These are phyloP conservation scores for Solanum phureja DNA, from an alignment of 257 asterid genomes.

Conservation along the genomic window DNA sequence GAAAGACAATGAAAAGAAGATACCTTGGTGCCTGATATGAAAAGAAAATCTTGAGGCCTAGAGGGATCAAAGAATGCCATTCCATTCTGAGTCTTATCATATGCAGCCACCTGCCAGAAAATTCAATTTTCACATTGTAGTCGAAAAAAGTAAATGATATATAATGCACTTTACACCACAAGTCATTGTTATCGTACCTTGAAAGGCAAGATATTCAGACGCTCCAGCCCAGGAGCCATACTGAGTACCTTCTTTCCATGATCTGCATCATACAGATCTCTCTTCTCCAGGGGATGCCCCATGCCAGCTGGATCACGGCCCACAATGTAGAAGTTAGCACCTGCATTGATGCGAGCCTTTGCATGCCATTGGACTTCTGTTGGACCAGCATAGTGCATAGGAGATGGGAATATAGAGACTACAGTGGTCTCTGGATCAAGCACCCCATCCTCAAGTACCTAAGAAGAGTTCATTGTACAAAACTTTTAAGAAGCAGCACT, in stretches of 20 bases:
- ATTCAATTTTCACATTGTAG: not conserved
- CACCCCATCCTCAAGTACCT: slow-evolving; percentile 93
- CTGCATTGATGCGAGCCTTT: slow-evolving; percentile 93
- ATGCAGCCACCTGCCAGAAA: slow-evolving; percentile 75
- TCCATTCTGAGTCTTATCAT: slow-evolving; percentile 67
- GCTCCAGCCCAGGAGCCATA: slow-evolving; percentile 94
- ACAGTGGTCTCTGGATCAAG: slow-evolving; percentile 90
- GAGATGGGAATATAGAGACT: slow-evolving; percentile 91
- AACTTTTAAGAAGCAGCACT: not conserved
- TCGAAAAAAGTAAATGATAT: not conserved
- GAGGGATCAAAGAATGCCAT: slow-evolving; percentile 98
- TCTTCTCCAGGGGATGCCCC: slow-evolving; percentile 81
- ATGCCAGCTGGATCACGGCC: slow-evolving; percentile 97
- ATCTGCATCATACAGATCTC: slow-evolving; percentile 94
- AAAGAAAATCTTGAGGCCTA: slow-evolving; percentile 76
- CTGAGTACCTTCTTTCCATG: slow-evolving; percentile 93
- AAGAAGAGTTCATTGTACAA: not conserved
- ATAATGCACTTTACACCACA: not conserved
- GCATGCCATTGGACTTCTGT: slow-evolving; percentile 99
- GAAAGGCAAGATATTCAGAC: slow-evolving; percentile 83
- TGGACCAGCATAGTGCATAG: slow-evolving; percentile 98
- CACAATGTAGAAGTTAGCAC: slow-evolving; percentile 87
- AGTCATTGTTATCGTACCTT: slow-evolving; percentile 30
- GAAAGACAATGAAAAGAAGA: not conserved
- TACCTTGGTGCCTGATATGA: slow-evolving; percentile 97